phyloP scores from a whole-genome alignment of 1,139 yeast species.

The Suhomyces terraborum region DNA sequence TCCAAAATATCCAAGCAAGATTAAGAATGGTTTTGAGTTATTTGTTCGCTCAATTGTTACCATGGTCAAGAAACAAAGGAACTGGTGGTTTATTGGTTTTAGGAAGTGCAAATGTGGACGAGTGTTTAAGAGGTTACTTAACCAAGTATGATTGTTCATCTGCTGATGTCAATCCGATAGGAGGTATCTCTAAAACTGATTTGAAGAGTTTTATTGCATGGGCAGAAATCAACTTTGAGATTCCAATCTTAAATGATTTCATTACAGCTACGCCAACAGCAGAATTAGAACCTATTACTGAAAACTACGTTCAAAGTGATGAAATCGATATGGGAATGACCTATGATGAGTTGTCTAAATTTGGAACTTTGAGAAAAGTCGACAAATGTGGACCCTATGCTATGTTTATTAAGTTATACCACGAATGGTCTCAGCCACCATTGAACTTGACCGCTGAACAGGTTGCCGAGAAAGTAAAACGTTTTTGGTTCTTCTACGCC shows the following conservation, averaged over 20 bases:
- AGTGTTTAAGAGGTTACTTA: constrained; percentile 89
- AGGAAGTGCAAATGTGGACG: constrained; percentile 98
- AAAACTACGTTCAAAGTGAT: constrained; percentile 89
- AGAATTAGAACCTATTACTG: constrained; percentile 93
- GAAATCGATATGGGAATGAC: constrained; percentile 99
- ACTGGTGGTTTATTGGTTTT: constrained; percentile 82
- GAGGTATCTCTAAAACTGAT: constrained; percentile 94
- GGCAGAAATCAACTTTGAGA: constrained; percentile 65
- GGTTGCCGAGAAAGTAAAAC: constrained; percentile 88
- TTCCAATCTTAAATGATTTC: constrained; percentile 79
- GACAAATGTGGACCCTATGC: constrained; percentile 96
- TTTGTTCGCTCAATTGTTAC: constrained; percentile 88
- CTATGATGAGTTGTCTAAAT: constrained; percentile 85
- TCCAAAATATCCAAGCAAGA: constrained; percentile 95
- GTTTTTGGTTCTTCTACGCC: constrained; percentile 90
- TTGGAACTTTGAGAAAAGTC: constrained; percentile 90
- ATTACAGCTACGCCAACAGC: constrained; percentile 95
- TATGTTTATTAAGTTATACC: constrained; percentile 85
- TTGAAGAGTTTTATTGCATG: constrained; percentile 80
- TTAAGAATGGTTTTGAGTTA: constrained; percentile 92
- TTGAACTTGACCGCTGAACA: constrained; percentile 70
- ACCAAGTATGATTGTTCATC: constrained; percentile 97
- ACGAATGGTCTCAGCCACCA: constrained; percentile 84
- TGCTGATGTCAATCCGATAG: constrained; percentile 96
- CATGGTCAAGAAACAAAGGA: constrained; percentile 76